These are phyloP conservation scores for Elaeagnus macrophylla DNA, from an alignment of 306 rosid species.

Conservation along the genomic window DNA sequence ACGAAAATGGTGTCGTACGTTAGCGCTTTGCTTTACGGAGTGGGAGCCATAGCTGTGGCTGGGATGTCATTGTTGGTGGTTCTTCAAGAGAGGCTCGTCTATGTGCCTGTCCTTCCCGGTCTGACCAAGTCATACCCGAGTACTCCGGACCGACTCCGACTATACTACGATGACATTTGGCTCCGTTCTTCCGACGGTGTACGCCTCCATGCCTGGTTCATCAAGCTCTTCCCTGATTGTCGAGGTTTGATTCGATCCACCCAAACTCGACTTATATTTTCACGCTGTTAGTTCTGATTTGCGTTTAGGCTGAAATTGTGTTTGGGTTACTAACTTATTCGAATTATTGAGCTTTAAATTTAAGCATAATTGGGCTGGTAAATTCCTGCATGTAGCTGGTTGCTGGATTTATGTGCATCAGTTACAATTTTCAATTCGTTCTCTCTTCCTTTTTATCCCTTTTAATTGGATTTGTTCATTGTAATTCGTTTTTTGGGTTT, in stretches of 20 bases:
- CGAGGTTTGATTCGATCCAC: constrained; percentile 47
- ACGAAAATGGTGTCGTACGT: constrained; percentile 61
- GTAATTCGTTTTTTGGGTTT: no score
- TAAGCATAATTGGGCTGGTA: no score
- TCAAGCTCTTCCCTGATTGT: constrained; percentile 81
- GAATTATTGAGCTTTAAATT: no score
- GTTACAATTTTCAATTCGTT: no score
- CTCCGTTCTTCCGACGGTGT: constrained; percentile 86
- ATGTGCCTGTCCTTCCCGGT: constrained; percentile 90
- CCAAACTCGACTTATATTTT: background rate
- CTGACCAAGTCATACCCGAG: constrained; percentile 73
- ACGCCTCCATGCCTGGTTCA: constrained; percentile 95
- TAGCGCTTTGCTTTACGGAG: constrained; percentile 60
- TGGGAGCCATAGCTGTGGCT: constrained; percentile 74
- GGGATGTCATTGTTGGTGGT: constrained; percentile 95
- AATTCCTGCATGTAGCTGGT: no score
- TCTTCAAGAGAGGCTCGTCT: constrained; percentile 80
- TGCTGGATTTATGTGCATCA: no score
- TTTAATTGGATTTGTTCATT: no score
- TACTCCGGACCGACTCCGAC: constrained; percentile 76
- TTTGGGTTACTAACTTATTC: no score
- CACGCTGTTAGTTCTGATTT: no score
- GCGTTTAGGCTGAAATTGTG: no score
- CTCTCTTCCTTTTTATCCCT: no score
- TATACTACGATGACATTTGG: constrained; percentile 79